Conservation (phyloP, 371 early-diverging fungal species). For the Umbelopsis sp. region DNA sequence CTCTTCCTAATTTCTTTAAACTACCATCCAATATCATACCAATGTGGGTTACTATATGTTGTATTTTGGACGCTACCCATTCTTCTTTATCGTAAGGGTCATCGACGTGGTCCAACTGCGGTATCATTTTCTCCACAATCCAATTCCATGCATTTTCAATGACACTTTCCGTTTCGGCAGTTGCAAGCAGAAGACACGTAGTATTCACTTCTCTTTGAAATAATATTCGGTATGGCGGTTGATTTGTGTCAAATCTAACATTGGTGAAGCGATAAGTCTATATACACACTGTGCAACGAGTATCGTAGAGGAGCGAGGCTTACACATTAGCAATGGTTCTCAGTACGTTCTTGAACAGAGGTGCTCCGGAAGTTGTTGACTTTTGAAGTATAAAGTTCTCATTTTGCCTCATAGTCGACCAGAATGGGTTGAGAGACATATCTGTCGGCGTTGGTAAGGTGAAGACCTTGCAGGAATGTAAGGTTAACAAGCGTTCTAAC, state of each 20-base stretch:
- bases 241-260: conserved; percentile 82
- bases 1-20: not conserved
- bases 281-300: not conserved
- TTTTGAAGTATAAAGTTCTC: conserved; percentile 73
- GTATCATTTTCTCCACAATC: conserved; percentile 84
- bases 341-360: conserved; percentile 55
- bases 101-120: conserved; percentile 76
- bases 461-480: conserved; percentile 28
- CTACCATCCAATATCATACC: conserved; percentile 48
- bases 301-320: conserved; percentile 16
- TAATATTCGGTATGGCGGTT: conserved; percentile 89
- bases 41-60: conserved; percentile 79
- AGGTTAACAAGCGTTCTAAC: too few relatives aligned
- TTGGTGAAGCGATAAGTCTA: too few relatives aligned
- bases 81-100: conserved; percentile 79
- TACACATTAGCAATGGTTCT: conserved; percentile 82
- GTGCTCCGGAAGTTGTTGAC: conserved; percentile 53
- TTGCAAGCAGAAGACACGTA: conserved; percentile 64
- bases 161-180: conserved; percentile 75
- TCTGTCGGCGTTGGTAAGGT: conserved; percentile 38
- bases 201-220: conserved; percentile 66
- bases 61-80: conserved; percentile 89
- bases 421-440: conserved; percentile 46
- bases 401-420: conserved; percentile 59
- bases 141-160: conserved; percentile 90